Evolutionary conservation across 2,329 filamentous ascomycete genomes (phyloP).

Genomic region (Penicillium digitatum): DNA sequence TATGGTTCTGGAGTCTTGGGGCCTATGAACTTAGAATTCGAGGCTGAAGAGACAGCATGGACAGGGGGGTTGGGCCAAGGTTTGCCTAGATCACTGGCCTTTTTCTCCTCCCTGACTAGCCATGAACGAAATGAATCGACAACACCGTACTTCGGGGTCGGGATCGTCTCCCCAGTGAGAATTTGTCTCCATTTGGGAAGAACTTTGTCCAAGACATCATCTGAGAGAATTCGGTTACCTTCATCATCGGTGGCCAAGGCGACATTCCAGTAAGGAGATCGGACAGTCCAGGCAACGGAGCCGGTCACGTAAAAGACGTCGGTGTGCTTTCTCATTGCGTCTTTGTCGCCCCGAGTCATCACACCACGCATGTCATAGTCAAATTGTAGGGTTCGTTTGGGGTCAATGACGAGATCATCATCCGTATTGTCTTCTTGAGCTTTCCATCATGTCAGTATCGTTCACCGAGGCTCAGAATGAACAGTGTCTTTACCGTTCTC

Average conservation of each 20-base stretch:
- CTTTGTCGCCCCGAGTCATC: background rate
- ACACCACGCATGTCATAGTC: background rate
- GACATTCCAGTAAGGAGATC: background rate
- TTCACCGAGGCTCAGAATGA: background rate
- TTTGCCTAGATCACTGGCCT: background rate
- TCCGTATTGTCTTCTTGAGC: background rate
- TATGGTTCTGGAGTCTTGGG: background rate
- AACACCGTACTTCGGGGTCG: background rate
- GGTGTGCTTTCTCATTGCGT: background rate
- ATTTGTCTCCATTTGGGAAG: background rate
- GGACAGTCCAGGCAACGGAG: background rate
- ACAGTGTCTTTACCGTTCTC: background rate
- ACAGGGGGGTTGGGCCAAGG: background rate
- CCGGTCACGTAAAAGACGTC: background rate
- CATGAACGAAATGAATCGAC: background rate
- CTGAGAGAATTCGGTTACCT: background rate
- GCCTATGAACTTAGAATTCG: too few species aligned
- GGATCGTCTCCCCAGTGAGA: background rate
- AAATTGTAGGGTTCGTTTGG: background rate
- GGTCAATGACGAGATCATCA: background rate
- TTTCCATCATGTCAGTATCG: background rate
- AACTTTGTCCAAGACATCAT: background rate
- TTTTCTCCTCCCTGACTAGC: background rate
- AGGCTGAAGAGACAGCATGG: background rate
- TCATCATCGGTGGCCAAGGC: background rate